Evolutionary conservation across 78 protist genomes (phyloP).

Genomic region (Guillardia theta): DNA sequence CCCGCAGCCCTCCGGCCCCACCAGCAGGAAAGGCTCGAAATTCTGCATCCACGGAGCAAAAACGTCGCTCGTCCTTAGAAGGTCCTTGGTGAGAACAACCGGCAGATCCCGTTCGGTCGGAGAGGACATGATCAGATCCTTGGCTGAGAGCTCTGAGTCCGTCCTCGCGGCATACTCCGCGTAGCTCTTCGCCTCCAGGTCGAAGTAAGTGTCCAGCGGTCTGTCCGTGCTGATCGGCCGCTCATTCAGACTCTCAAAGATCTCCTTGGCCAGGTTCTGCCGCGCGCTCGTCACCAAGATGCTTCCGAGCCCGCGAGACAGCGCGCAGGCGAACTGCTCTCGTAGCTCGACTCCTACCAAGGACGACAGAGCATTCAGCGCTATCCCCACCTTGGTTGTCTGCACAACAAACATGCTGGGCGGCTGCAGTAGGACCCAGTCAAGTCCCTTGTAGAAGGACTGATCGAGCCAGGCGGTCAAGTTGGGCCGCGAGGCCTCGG

Average conservation of each 20-base stretch:
- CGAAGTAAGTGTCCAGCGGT: conserved; percentile 52
- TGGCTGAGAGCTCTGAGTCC: neutral
- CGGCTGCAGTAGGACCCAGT: neutral
- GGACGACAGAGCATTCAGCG: conserved; percentile 64
- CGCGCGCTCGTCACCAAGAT: conserved; percentile 32
- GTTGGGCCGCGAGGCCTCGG: neutral
- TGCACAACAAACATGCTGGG: conserved; percentile 18
- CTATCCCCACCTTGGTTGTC: conserved; percentile 65
- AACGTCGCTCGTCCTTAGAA: conserved; percentile 40
- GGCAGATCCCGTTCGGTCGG: neutral
- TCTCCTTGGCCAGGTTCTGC: conserved; percentile 23
- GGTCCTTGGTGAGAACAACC: conserved; percentile 66
- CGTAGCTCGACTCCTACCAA: neutral
- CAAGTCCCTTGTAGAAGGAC: conserved; percentile 57
- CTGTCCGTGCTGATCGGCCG: conserved; percentile 33
- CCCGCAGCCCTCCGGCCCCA: conserved; percentile 81
- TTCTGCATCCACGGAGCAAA: conserved; percentile 56
- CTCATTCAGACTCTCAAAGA: conserved; percentile 45
- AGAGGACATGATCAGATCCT: neutral
- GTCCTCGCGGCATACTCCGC: neutral
- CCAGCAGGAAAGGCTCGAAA: conserved; percentile 53
- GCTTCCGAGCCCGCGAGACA: conserved; percentile 74
- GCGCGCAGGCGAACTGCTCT: conserved; percentile 53
- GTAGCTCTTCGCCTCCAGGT: neutral
- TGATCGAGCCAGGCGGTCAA: conserved; percentile 32